phyloP scores from a whole-genome alignment of 2,329 filamentous ascomycete species.

The Arthrobotrys sphaeroides region DNA sequence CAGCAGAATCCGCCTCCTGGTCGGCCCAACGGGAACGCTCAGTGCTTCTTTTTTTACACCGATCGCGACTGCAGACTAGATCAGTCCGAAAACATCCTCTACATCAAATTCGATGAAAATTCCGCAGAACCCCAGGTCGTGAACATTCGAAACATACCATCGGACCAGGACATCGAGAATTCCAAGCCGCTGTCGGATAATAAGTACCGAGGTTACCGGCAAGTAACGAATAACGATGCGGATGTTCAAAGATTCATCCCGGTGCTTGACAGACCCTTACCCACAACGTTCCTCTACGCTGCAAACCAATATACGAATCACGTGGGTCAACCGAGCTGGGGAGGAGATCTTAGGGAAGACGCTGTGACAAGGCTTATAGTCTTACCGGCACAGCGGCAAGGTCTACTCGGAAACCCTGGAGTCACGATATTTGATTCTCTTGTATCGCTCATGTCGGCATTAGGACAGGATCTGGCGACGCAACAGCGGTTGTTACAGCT shows the following conservation, averaged over 20 bases:
- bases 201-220: slow-evolving; percentile 16
- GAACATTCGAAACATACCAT: slow-evolving; percentile 22
- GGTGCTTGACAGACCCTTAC: too few species aligned
- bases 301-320: neutral
- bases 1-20: neutral
- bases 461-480: slow-evolving; percentile 3
- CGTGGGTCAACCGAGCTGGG: neutral
- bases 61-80: neutral
- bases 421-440: slow-evolving; percentile 13
- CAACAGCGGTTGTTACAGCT: neutral
- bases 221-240: slow-evolving; percentile 3
- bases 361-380: slow-evolving; percentile 2
- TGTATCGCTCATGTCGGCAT: slow-evolving; percentile 7
- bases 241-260: neutral
- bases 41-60: slow-evolving; percentile 35
- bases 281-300: slow-evolving; percentile 10
- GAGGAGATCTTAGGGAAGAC: neutral
- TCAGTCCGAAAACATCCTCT: slow-evolving; percentile 6
- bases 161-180: neutral
- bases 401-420: neutral
- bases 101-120: slow-evolving; percentile 9
- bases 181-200: neutral
- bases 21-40: neutral
- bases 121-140: slow-evolving; percentile 7
- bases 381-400: neutral